A percentile compares a stretch with the other conserved stretches of the same genome.
Evolutionary conservation across 352 stramenopile species (phyloP).

Genomic region (Elongisporangium senticosum): DNA sequence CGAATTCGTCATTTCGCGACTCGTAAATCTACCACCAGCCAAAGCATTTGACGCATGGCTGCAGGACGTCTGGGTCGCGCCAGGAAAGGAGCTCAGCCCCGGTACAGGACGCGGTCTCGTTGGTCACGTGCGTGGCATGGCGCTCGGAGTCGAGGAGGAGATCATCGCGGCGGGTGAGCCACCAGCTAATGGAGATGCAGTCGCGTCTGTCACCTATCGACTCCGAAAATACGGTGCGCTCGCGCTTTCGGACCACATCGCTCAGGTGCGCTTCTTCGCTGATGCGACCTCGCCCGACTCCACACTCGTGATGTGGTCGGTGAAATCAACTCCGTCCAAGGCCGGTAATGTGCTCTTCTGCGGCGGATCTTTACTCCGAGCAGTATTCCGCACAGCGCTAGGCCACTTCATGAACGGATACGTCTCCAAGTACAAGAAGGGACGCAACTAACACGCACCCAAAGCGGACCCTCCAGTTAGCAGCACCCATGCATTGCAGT

Average conservation of each 20-base stretch:
- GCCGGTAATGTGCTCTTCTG: conserved; percentile 45
- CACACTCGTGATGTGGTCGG: conserved; percentile 42
- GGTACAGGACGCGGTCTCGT: conserved; percentile 48
- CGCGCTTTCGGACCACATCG: conserved; percentile 37
- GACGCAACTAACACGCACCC: conserved; percentile 3
- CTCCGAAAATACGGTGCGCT: conserved; percentile 39
- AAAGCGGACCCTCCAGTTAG: conserved; percentile 1
- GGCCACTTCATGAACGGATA: conserved; percentile 10
- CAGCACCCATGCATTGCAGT: too few species aligned
- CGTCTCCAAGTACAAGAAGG: background rate
- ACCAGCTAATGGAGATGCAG: conserved; percentile 10
- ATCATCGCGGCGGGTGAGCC: conserved; percentile 51
- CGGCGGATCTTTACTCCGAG: conserved; percentile 24
- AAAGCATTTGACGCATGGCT: conserved; percentile 68
- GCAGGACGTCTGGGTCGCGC: conserved; percentile 35
- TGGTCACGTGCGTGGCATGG: conserved; percentile 37
- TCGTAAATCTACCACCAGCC: conserved; percentile 33
- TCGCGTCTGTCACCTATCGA: conserved; percentile 49
- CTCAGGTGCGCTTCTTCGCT: conserved; percentile 55
- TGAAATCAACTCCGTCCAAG: conserved; percentile 35
- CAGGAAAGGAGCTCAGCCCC: conserved; percentile 29
- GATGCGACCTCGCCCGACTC: conserved; percentile 29
- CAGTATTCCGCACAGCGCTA: conserved; percentile 30
- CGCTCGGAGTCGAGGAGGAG: conserved; percentile 55
- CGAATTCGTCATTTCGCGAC: conserved; percentile 52